Evolutionary conservation across 2,329 filamentous ascomycete species (phyloP), one percentile per base, ranked within the genome.

Genomic region (Aspergillus floridensis): DNA sequence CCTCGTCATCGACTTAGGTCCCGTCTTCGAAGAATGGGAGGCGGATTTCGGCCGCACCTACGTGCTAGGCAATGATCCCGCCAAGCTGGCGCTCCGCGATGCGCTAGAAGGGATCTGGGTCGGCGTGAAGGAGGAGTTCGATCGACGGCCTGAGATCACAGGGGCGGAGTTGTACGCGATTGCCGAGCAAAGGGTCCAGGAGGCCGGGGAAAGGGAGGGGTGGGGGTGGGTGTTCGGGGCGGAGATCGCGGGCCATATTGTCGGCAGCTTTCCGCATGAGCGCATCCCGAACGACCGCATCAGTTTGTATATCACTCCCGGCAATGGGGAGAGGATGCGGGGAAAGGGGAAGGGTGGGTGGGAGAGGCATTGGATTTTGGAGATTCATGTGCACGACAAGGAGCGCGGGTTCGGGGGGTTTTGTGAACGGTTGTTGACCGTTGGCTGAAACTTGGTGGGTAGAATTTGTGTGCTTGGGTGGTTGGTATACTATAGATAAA

Each of bases 11-110:
- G 81, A 84, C 61, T 71, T 84, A 2, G 81, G 81, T 0, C 81
- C 81, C 0, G 80, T 83, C 0, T 82, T 84, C 58, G 81, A 82
- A 53, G 74, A 72, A 0, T 84, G 79, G 79, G 81, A 84, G 65
- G 81, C 81, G 5, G 81, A 83, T 61, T 83, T 83, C 59, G 81
- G 81, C 7, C 79, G 81, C 14, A 84, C 81, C 0, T 84, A 78
- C 60, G 80, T 84, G 3, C 73, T 84, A 0, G 81, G 80, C 3
- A 60, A 76, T 52, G 80, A 83, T 54, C 76, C 78, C 1, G 59
- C 69, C 21, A 84, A 83, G 70, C 71, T 70, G 16, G 72, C 70
- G 53, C 64, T 83, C 14, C 76, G 79, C 2, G 80, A 82, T 57
- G 69, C 77, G 3, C 73, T 82, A 0, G 77, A 81, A 63, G 80